These are phyloP conservation scores for Trichophyton rubrum DNA, from an alignment of 2,329 filamentous ascomycete species.

Conservation along the genomic window DNA sequence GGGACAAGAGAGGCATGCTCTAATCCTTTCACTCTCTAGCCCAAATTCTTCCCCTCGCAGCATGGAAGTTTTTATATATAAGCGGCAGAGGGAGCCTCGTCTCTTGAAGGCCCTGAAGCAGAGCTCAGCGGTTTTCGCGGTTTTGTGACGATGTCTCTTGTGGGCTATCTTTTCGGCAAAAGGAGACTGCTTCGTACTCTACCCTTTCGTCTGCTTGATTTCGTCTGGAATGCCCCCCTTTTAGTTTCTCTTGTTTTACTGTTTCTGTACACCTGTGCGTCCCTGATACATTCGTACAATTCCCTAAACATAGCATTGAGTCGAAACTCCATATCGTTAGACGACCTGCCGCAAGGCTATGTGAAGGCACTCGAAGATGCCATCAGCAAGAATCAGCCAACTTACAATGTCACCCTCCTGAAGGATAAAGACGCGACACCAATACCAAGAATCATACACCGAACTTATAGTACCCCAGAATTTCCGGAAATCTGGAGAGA, in stretches of 20 bases:
- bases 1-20: not conserved
- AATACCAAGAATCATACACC: conserved; percentile 6
- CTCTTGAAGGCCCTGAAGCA: not conserved
- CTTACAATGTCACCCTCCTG: not conserved
- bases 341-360: not conserved
- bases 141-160: not conserved
- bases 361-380: conserved; percentile 1
- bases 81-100: not conserved
- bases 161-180: not conserved
- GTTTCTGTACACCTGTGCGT: not conserved
- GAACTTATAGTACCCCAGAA: not conserved
- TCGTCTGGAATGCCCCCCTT: not conserved
- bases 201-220: not conserved
- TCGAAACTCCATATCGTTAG: not conserved
- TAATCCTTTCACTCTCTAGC: not conserved
- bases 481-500: not conserved
- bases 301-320: not conserved
- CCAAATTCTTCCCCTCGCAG: not conserved
- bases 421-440: not conserved
- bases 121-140: not conserved
- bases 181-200: not conserved
- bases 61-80: not conserved
- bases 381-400: not conserved
- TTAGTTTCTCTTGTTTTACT: not conserved
- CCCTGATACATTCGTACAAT: not conserved